Conservation (phyloP, 352 stramenopile species). For the Globisporangium uncinulatum region DNA sequence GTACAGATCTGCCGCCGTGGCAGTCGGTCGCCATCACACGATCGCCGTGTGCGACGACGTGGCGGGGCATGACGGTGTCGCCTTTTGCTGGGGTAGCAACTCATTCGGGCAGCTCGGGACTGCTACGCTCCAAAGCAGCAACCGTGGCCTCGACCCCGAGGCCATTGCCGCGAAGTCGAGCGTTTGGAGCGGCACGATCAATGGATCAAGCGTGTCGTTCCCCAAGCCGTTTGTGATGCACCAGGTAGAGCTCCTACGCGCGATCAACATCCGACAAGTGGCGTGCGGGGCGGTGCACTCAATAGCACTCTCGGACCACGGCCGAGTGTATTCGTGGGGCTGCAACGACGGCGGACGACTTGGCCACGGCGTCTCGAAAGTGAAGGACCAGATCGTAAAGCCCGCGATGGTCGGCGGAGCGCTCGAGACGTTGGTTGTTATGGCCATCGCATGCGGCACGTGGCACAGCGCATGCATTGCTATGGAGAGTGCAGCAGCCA, state of each 20-base stretch:
- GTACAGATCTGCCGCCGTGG: conserved; percentile 48
- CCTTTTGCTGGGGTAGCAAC: conserved; percentile 77
- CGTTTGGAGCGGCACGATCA: conserved; percentile 1
- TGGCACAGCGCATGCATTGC: conserved; percentile 75
- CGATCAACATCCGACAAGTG: conserved; percentile 64
- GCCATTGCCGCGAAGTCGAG: not conserved
- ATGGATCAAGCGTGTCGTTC: conserved; percentile 21
- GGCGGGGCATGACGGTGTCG: conserved; percentile 50
- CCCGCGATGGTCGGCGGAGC: conserved; percentile 31
- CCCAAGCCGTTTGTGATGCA: conserved; percentile 54
- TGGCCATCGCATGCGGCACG: conserved; percentile 60
- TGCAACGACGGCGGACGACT: conserved; percentile 85
- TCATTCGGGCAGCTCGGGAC: conserved; percentile 61
- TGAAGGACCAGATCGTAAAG: conserved; percentile 9
- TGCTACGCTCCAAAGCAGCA: not conserved
- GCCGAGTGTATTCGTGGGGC: conserved; percentile 92
- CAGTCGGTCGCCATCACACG: conserved; percentile 57
- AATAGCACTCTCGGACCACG: conserved; percentile 78
- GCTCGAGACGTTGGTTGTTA: conserved; percentile 25
- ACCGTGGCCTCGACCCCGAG: not conserved
- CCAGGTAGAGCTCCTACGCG: conserved; percentile 41
- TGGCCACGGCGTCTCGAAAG: conserved; percentile 19
- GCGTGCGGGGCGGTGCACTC: conserved; percentile 90
- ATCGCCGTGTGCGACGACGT: conserved; percentile 66
- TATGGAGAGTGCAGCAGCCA: conserved; percentile 3